Conservation (phyloP, 345 rosid genomes). For the Linum trigynum region DNA sequence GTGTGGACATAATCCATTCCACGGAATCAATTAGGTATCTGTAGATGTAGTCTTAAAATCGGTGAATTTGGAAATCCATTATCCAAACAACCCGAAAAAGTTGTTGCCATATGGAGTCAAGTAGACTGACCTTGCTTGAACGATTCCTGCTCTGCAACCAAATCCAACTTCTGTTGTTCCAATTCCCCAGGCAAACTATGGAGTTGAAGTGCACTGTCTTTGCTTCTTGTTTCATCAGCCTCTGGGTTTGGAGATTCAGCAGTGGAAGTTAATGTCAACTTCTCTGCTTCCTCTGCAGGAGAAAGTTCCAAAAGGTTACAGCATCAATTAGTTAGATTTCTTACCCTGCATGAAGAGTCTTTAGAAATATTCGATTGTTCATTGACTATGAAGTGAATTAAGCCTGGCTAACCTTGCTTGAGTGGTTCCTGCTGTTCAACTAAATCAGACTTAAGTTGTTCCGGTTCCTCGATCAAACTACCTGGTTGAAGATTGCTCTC, state of each 20-base stretch:
- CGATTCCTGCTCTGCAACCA: background rate
- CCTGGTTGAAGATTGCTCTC: background rate
- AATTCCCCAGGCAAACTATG: background rate
- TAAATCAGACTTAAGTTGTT: background rate
- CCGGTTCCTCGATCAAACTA: background rate
- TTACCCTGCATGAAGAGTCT: background rate
- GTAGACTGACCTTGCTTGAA: background rate
- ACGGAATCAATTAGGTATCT: no score
- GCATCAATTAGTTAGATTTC: background rate
- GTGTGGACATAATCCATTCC: background rate
- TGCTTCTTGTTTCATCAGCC: background rate
- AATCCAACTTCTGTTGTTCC: background rate
- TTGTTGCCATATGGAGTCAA: background rate
- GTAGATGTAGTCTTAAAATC: no score
- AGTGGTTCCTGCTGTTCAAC: background rate
- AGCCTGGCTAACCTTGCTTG: background rate
- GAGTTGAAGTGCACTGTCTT: background rate
- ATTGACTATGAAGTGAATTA: background rate
- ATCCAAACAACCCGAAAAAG: no score
- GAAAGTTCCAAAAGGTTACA: background rate
- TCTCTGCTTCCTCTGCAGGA: background rate
- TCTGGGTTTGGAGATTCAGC: background rate
- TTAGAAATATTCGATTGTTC: background rate
- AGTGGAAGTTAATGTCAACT: background rate
- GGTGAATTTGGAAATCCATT: no score